Base-by-base conservation (phyloP, 208 protist species). In the Trypanosoma cruzi region DNA sequence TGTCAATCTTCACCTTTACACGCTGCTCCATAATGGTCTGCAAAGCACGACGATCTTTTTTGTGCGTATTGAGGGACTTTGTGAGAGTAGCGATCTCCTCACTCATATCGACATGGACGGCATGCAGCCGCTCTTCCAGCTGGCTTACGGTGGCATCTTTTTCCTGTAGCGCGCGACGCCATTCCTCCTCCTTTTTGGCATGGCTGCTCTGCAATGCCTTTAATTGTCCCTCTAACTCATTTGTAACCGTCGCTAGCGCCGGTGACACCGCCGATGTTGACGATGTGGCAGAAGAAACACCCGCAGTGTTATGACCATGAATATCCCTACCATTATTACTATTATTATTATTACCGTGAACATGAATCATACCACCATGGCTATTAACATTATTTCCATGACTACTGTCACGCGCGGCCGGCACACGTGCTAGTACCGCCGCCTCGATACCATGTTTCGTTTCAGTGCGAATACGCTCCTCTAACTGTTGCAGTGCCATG, bases 1-100 rank as follows among this genome's bases (percentile, higher is more conserved):
- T 58, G 49, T 97, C 85, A 29, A 95, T 80, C 65, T 94, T 92
- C 14, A 64, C 55, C 52, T 89, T 88, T 60, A 96, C 90, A 32
- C 88, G 85, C 46, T 85, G 78, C 68, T 97, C 88, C 76, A 97
- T 74, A n/a, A 97, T 97, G 22, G 80, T 95, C 64, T 81, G 78
- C 18, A 97, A 73, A 6, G 94, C 94, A 10, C 72, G 73, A 2
- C 85, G 73, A 60, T 97, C 94, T 67, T 92, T 94, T 48, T 80
- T 77, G 20, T 94, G 87, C 26, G 77, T 79, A 22, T 75, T 65
- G 18, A 83, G 66, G 2, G 62, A 49, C 26, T 56, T 65, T 52
- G 65, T 68, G 44, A 71, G 65, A 7, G 16, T 31, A 0, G 37
- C 50, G 13, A 79, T n/a, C 26, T 74, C 67, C 18, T 65, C 69